Percentiles rank a stretch among this genome's conserved stretches.
These are phyloP conservation scores for Cystofilobasidium ferigula DNA, from an alignment of 768 basidiomycete genomes.

Conservation along the genomic window DNA sequence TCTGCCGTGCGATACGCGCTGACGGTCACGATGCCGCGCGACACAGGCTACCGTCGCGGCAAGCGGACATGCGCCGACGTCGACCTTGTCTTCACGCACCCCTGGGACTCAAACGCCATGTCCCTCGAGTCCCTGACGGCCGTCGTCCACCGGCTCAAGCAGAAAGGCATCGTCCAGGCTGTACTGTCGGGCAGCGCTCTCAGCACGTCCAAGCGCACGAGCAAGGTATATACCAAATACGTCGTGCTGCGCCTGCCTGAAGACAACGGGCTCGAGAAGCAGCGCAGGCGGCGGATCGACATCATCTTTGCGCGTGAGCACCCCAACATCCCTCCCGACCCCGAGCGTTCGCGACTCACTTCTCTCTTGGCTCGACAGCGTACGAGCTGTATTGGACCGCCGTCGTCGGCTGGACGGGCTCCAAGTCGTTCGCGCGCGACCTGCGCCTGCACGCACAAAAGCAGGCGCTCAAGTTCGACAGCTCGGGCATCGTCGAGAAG, in stretches of 20 bases:
- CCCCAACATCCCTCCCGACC: background rate
- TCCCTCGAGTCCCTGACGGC: background rate
- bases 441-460: background rate
- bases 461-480: constrained; percentile 71
- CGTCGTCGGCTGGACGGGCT: constrained; percentile 14
- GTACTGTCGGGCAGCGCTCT: background rate
- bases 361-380: background rate
- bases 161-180: constrained; percentile 28
- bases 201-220: constrained; percentile 44
- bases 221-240: constrained; percentile 60
- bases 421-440: background rate
- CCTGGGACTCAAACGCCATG: background rate
- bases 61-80: constrained; percentile 72
- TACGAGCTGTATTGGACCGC: constrained; percentile 2
- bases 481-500: constrained; percentile 48
- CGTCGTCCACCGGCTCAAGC: constrained; percentile 42
- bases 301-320: constrained; percentile 1
- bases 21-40: background rate
- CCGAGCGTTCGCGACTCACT: background rate
- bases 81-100: constrained; percentile 75
- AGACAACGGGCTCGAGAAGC: constrained; percentile 28
- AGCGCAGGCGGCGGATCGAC: background rate
- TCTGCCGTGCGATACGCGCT: background rate
- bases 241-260: constrained; percentile 61
- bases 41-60: constrained; percentile 73